Evolutionary conservation across 192 early-diverging fungal species (phyloP).

Genomic region (Pilaira anomala): DNA sequence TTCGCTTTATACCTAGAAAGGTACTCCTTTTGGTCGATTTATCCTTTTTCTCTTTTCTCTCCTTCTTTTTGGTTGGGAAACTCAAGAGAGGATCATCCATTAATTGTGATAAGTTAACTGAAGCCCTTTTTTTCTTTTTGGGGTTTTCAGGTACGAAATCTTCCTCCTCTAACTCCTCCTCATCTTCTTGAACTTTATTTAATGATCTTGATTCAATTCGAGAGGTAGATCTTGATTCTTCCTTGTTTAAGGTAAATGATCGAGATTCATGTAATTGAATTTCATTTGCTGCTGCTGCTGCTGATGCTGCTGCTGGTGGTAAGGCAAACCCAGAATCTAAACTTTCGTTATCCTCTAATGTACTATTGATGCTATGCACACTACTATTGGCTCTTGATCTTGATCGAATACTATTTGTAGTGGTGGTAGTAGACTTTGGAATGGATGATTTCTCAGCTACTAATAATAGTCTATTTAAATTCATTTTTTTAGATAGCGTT

Average conservation of each 20-base stretch:
- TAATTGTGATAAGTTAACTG: neutral
- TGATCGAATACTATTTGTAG: neutral
- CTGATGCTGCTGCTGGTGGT: neutral
- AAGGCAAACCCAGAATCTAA: neutral
- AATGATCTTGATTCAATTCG: neutral
- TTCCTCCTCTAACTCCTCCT: neutral
- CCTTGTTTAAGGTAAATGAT: no score
- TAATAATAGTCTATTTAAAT: neutral
- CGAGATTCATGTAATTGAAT: no score
- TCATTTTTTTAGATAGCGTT: slow-evolving; percentile 6
- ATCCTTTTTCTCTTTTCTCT: slow-evolving; percentile 10
- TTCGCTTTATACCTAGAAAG: neutral
- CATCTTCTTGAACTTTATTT: neutral
- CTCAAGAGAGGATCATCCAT: slow-evolving; percentile 13
- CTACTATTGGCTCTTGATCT: neutral
- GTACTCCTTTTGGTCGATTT: neutral
- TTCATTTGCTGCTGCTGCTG: no score
- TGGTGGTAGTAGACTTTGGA: no score
- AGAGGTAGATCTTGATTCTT: no score
- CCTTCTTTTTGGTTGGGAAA: neutral
- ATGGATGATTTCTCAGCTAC: neutral
- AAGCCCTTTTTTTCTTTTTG: neutral
- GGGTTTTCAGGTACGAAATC: neutral
- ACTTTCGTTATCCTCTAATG: neutral
- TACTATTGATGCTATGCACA: neutral